These are phyloP conservation scores for Penicillium sp. DNA, from an alignment of 2,329 filamentous ascomycete genomes.

Conservation along the genomic window DNA sequence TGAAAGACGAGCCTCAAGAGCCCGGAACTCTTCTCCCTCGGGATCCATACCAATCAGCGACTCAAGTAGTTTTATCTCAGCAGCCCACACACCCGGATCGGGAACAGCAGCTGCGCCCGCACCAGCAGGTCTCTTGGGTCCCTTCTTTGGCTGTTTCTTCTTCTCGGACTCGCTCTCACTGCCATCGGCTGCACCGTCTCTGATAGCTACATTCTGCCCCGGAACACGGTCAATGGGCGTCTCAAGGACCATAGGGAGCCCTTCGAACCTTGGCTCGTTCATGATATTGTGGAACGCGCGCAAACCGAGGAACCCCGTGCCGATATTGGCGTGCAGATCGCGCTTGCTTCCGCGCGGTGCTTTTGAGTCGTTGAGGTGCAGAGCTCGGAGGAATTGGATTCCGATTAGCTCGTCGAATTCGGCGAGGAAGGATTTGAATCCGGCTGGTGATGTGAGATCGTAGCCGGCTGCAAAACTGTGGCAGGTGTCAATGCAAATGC, in stretches of 20 bases:
- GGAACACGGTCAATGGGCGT: constrained; percentile 80
- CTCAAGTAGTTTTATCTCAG: constrained; percentile 93
- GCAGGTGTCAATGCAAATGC: constrained; percentile 95
- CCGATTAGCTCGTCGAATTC: constrained; percentile 78
- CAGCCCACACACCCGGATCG: constrained; percentile 81
- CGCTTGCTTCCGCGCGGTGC: constrained; percentile 76
- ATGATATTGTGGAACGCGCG: constrained; percentile 87
- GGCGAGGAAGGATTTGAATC: constrained; percentile 69
- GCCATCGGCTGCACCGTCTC: constrained; percentile 17
- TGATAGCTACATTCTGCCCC: constrained; percentile 23
- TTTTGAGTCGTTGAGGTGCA: constrained; percentile 96
- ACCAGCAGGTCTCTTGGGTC: constrained; percentile 19
- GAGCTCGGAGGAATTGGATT: constrained; percentile 71
- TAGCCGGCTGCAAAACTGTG: constrained; percentile 94
- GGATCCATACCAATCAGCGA: constrained; percentile 79
- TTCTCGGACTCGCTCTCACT: constrained; percentile 20
- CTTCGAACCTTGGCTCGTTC: constrained; percentile 73
- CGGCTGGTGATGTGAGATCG: constrained; percentile 72
- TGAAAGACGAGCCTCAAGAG: constrained; percentile 63
- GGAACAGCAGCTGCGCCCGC: constrained; percentile 52
- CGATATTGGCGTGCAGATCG: constrained; percentile 94
- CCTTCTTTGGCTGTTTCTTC: constrained; percentile 22
- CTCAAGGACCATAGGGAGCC: constrained; percentile 87
- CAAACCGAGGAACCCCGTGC: constrained; percentile 87
- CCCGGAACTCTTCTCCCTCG: constrained; percentile 68